These are phyloP conservation scores for Isatis lusitanica DNA, from an alignment of 441 rosid genomes.

Conservation along the genomic window DNA sequence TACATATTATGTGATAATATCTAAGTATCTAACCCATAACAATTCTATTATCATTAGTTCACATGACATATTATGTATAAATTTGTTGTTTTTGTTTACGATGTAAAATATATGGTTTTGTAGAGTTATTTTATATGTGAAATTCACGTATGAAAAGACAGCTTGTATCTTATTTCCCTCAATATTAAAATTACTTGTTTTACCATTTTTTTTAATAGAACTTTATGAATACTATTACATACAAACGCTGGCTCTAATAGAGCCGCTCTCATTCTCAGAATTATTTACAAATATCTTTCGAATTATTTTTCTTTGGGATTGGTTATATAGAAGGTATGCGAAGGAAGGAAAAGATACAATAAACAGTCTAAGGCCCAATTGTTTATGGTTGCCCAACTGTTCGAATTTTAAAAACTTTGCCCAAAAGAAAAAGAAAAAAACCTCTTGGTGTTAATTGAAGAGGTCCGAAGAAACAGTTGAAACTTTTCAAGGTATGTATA, in stretches of 20 bases:
- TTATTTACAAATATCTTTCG: too few species aligned
- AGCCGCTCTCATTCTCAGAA: background rate
- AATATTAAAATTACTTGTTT: background rate
- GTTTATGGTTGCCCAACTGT: background rate
- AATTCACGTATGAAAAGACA: background rate
- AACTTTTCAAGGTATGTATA: too few species aligned
- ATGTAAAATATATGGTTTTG: background rate
- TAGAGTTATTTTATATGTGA: background rate
- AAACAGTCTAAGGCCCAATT: background rate
- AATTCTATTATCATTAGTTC: background rate
- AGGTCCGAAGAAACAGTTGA: too few species aligned
- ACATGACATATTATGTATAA: background rate
- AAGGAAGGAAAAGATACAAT: background rate
- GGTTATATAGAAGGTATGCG: background rate
- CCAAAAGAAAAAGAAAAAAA: too few species aligned
- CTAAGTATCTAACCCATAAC: background rate
- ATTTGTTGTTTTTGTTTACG: background rate
- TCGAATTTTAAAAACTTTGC: too few species aligned
- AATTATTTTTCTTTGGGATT: background rate
- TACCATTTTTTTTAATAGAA: background rate
- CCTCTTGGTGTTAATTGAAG: too few species aligned
- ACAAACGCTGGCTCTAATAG: background rate
- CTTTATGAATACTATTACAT: background rate
- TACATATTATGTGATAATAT: background rate
- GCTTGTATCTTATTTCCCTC: background rate